Evolutionary conservation across 805 yeast species (phyloP), one percentile per base, ranked within the genome.

Genomic region (Lipomyces mesembrius): DNA sequence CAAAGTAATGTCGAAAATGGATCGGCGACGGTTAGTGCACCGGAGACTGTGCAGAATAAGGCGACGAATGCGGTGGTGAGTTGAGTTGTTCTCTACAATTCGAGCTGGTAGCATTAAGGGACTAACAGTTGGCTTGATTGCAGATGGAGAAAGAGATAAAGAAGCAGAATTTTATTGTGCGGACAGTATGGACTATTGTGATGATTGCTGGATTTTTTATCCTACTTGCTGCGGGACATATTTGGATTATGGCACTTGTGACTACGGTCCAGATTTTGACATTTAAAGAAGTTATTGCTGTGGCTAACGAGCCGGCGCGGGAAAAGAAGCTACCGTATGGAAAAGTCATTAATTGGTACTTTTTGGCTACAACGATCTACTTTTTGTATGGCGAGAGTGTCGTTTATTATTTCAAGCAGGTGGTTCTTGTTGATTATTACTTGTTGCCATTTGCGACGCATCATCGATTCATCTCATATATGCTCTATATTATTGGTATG

Each of bases 141-240:
- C 57, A 70, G 72, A 80, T 79, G 69, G 88, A 85, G 69, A 77
- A 74, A 53, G 90, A 87, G 71, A 85, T 85, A 79, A 91, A 91
- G 80, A 88, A 88, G 72, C 93, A 88, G 79, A 89, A 93, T 55
- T 92, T 95, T 75, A 77, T 92, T 58, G 91, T 92, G 32, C 86
- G 99, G 72, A 88, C 98, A 2, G 82, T 90, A 59, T 95, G 98
- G 98, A 90, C 98, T 0, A 78, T 95, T 73, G 92, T 95, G 20
- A 93, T 95, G 98, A 88, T 95, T 67, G 78, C 82, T 20, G 87
- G 86, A 5, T 89, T 92, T 78, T 86, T 91, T 68, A 79, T 84
- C 51, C 83, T 90, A 32, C 80, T 93, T 59, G 87, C 90, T 35
- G 85, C 93, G 9, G 99, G 99, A 54, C 98, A 93, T 76, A 80